Evolutionary conservation across 345 rosid genomes (phyloP).

Genomic region (Carallia pectinifolia): DNA sequence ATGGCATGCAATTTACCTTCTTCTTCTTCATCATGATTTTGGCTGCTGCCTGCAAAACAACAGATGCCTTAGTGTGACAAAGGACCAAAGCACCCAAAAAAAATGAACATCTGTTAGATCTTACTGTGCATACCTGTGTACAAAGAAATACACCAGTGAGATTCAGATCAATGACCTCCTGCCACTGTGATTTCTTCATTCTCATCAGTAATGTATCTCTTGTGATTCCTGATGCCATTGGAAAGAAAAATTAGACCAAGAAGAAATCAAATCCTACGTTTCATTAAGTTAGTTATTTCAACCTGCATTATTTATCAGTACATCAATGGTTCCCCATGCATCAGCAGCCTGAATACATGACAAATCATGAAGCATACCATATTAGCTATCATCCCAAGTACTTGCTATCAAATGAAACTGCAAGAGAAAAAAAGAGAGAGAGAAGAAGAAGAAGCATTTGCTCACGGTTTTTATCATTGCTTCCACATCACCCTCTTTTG

Average conservation of each 20-base stretch:
- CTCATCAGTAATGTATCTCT: slow-evolving; percentile 84
- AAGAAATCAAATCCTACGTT: background rate
- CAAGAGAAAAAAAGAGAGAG: too few species aligned
- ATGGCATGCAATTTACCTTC: slow-evolving; percentile 41
- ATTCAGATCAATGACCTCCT: slow-evolving; percentile 89
- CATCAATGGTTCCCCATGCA: slow-evolving; percentile 94
- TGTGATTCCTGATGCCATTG: slow-evolving; percentile 65
- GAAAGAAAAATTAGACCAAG: background rate
- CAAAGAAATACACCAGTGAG: slow-evolving; percentile 95
- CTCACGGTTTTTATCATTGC: slow-evolving; percentile 94
- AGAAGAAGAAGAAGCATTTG: slow-evolving; percentile 6
- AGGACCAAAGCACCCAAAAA: slow-evolving; percentile 7
- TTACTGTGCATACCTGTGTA: slow-evolving; percentile 63
- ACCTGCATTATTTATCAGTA: slow-evolving; percentile 98
- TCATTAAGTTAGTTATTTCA: background rate
- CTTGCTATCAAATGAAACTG: slow-evolving; percentile 7
- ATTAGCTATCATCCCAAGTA: background rate
- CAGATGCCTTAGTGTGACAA: slow-evolving; percentile 27
- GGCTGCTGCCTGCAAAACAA: slow-evolving; percentile 75
- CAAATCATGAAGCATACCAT: slow-evolving; percentile 15
- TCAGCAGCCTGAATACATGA: slow-evolving; percentile 68
- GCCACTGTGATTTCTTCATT: slow-evolving; percentile 93
- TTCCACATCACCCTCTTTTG: slow-evolving; percentile 85
- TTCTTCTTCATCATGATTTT: slow-evolving; percentile 96
- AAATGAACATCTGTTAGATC: slow-evolving; percentile 8